A percentile compares a stretch with the other conserved stretches of the same genome.
Evolutionary conservation across 2,329 filamentous ascomycete species (phyloP).

Genomic region (Cordyceps javanica): DNA sequence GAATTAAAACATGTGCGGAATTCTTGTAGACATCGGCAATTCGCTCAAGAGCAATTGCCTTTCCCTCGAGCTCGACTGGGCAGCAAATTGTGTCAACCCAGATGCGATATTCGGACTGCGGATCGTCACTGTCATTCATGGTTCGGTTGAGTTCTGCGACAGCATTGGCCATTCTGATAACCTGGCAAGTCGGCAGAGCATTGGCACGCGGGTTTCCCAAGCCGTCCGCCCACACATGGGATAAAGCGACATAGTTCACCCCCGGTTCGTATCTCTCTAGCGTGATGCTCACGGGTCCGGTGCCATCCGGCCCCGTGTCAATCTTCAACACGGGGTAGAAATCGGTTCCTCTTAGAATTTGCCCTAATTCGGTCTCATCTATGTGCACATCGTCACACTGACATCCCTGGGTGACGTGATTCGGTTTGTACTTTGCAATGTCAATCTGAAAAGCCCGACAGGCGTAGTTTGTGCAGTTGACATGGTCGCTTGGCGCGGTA

Average conservation of each 20-base stretch:
- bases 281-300: not conserved
- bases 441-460: constrained; percentile 28
- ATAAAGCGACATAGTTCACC: constrained; percentile 27
- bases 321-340: constrained; percentile 18
- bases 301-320: not conserved
- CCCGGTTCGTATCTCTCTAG: constrained; percentile 20
- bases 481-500: constrained; percentile 18
- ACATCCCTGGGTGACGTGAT: constrained; percentile 19
- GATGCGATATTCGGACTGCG: constrained; percentile 17
- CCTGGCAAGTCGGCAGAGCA: constrained; percentile 26
- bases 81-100: constrained; percentile 32
- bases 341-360: constrained; percentile 15
- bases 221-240: constrained; percentile 32
- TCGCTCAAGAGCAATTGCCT: constrained; percentile 24
- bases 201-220: constrained; percentile 26
- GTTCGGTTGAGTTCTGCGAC: constrained; percentile 17
- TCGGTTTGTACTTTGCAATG: constrained; percentile 20
- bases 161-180: constrained; percentile 21
- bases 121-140: not conserved
- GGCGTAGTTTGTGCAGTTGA: constrained; percentile 18
- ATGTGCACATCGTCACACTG: constrained; percentile 18
- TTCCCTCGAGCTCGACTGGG: constrained; percentile 20
- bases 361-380: constrained; percentile 15
- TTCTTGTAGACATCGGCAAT: constrained; percentile 29
- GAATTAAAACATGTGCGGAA: constrained; percentile 26